Evolutionary conservation across 2,329 filamentous ascomycete genomes (phyloP).

Genomic region (Trichoderma simmonsii): DNA sequence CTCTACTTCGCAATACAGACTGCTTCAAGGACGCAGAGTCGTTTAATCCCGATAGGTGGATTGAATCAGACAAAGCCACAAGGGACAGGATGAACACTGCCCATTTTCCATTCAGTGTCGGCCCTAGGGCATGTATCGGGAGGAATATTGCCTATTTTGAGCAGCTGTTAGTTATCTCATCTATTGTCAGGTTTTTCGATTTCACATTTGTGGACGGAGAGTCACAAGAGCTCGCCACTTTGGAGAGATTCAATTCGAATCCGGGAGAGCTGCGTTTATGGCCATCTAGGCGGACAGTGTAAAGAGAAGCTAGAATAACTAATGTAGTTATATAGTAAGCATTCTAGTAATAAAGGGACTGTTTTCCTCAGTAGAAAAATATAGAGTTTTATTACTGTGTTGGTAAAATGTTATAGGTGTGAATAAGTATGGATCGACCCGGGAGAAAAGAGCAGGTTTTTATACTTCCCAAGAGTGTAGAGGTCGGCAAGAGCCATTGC

Average conservation of each 20-base stretch:
- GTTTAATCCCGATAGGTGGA: conserved; percentile 16
- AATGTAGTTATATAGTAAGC: too few species aligned
- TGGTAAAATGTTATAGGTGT: too few species aligned
- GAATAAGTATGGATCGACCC: too few species aligned
- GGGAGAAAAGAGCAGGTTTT: too few species aligned
- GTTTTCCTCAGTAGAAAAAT: too few species aligned
- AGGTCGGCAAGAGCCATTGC: too few species aligned
- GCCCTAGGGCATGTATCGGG: conserved; percentile 12
- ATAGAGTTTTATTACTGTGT: too few species aligned
- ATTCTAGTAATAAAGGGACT: too few species aligned
- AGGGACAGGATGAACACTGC: not conserved
- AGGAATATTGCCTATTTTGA: not conserved
- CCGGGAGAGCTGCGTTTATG: not conserved
- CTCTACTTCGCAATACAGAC: not conserved
- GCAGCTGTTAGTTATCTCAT: not conserved
- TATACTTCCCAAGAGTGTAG: too few species aligned
- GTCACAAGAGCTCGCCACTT: not conserved
- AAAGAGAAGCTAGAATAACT: too few species aligned
- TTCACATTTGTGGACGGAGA: not conserved
- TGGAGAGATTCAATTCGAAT: not conserved
- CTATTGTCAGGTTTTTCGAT: not conserved
- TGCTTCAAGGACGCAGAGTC: conserved; percentile 3
- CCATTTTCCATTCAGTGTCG: conserved; percentile 1
- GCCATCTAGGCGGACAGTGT: not conserved
- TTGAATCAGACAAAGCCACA: not conserved